Evolutionary conservation across 2,329 filamentous ascomycete genomes (phyloP), one percentile per base, ranked within the genome.

Genomic region (Cladosporium velox): DNA sequence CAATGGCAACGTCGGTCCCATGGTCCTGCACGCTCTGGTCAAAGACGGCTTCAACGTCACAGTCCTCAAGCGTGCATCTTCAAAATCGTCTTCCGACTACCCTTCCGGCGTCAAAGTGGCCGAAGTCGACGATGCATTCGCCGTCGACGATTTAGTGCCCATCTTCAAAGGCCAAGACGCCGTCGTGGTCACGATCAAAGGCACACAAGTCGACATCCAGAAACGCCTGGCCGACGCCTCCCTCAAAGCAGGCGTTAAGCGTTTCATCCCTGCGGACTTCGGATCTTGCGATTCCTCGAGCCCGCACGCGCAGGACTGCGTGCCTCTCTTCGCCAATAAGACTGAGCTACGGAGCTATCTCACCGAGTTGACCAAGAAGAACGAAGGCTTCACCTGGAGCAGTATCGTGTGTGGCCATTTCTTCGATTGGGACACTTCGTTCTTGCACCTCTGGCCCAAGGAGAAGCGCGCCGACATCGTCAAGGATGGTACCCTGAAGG

Each of bases 231-330:
- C 89, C 54, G 83, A 89, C 35, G 88, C 87, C 0, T 83, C 87
- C 35, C 78, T 86, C 32, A 81, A 82, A 4, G 86, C 86, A 1
- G 85, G 86, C 1, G 87, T 90, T 6, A 83, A 84, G 69, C 82
- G 86, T 49, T 88, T 87, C 72, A 82, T 88, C 1, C 86, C 87
- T 1, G 86, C 85, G 41, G 88, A 91, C 69, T 90, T 83, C 68
- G 83, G 79, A 30, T 71, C 69, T 44, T 79, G 77, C 71, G 81
- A 77, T 72, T 80, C 71, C 67, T 76, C 69, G 47, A 78, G 73
- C 74, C 74, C 62, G 70, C 75, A 57, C 69, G 78, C 64, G 59
- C 75, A 74, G 47, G 74, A 74, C 2, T 68, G 79, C 2, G 79
- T 89, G 0, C 83, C 86, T 1, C 72, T 87, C 1, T 88, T 86